A percentile compares a stretch with the other conserved stretches of the same genome.
phyloP scores from a whole-genome alignment of 2,329 filamentous ascomycete genomes.

The Fonsecaea pugnacius region DNA sequence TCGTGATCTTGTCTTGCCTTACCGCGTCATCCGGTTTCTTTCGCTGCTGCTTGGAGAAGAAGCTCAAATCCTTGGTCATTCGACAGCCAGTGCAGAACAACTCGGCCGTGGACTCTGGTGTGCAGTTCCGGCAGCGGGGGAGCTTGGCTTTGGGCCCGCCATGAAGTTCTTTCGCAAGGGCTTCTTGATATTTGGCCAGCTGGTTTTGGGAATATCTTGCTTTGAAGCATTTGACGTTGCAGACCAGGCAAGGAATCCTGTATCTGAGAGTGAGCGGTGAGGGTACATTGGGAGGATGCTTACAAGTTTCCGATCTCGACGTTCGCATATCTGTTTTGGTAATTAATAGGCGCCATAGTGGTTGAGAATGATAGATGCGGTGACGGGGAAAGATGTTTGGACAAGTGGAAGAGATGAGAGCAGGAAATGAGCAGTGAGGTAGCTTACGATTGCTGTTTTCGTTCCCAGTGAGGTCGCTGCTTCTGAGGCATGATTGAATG shows the following conservation, averaged over 20 bases:
- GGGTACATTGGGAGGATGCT: not conserved
- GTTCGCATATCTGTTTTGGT: slow-evolving; percentile 20
- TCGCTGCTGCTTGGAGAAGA: slow-evolving; percentile 57
- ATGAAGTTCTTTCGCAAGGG: slow-evolving; percentile 14
- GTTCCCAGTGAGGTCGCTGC: slow-evolving; percentile 27
- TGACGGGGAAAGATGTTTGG: not conserved
- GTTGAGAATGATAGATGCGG: not conserved
- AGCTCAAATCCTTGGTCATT: slow-evolving; percentile 51
- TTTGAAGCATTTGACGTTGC: slow-evolving; percentile 47
- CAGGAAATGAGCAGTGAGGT: not conserved
- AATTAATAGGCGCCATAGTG: not conserved
- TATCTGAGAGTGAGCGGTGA: not conserved
- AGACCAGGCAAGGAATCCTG: slow-evolving; percentile 55
- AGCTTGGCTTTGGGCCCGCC: slow-evolving; percentile 35
- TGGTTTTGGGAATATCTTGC: slow-evolving; percentile 55
- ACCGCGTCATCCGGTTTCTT: slow-evolving; percentile 52
- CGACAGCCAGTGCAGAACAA: slow-evolving; percentile 56
- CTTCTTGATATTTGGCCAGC: slow-evolving; percentile 41
- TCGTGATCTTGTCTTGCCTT: slow-evolving; percentile 35
- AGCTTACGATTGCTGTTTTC: slow-evolving; percentile 30
- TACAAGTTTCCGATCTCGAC: slow-evolving; percentile 25
- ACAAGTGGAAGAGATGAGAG: not conserved
- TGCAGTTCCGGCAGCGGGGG: slow-evolving; percentile 52
- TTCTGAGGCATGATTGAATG: slow-evolving; percentile 23
- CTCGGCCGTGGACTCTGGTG: slow-evolving; percentile 50